These are phyloP conservation scores for Coemansia javaensis DNA, from an alignment of 192 early-diverging fungal species.

Conservation along the genomic window DNA sequence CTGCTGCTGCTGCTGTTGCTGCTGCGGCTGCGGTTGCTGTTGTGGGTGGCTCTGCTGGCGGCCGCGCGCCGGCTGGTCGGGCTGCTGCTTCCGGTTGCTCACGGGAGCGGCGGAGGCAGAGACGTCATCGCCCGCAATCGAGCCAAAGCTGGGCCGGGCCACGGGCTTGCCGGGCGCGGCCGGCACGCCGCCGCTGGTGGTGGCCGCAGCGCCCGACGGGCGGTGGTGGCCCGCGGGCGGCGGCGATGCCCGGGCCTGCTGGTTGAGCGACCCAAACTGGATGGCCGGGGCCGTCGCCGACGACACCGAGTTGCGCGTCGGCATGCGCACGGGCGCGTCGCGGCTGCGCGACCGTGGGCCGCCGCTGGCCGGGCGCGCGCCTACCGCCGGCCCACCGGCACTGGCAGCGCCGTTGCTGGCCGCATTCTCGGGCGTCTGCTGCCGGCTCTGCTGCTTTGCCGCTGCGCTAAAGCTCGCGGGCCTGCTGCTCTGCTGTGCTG, in stretches of 20 bases:
- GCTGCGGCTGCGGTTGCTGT: slow-evolving; percentile 12
- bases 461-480: slow-evolving; percentile 16
- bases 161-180: slow-evolving; percentile 26
- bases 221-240: slow-evolving; percentile 23
- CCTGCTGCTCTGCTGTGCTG: slow-evolving; percentile 18
- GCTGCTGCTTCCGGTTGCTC: slow-evolving; percentile 8
- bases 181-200: slow-evolving; percentile 48
- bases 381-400: slow-evolving; percentile 10
- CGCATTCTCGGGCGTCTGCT: slow-evolving; percentile 30
- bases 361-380: slow-evolving; percentile 2
- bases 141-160: slow-evolving; percentile 49
- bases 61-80: slow-evolving; percentile 5
- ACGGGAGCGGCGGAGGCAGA: no score
- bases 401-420: slow-evolving; percentile 12
- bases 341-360: slow-evolving; percentile 20
- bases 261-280: slow-evolving; percentile 53
- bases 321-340: slow-evolving; percentile 40
- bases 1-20: slow-evolving; percentile 6
- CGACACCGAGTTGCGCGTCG: slow-evolving; percentile 33
- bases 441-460: slow-evolving; percentile 35
- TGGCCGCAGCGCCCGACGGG: slow-evolving; percentile 7
- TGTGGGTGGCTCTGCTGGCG: slow-evolving; percentile 21
- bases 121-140: slow-evolving; percentile 22
- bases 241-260: slow-evolving; percentile 32
- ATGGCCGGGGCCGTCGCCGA: slow-evolving; percentile 34